phyloP scores from a whole-genome alignment of 2,329 filamentous ascomycete genomes.

The Eurotiales sp. region DNA sequence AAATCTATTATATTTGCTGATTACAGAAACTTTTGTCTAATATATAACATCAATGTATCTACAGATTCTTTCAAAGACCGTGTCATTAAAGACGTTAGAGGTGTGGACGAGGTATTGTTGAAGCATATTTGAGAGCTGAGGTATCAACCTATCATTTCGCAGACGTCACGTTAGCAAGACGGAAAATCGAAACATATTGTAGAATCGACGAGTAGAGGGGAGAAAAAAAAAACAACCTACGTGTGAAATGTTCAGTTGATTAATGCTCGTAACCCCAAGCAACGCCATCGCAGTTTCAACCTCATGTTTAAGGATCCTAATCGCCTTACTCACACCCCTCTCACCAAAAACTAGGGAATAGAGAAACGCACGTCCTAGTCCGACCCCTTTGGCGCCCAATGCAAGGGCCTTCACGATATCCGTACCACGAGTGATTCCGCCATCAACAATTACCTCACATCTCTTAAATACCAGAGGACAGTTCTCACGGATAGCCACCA shows the following conservation, averaged over 20 bases:
- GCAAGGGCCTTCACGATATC: conserved; percentile 7
- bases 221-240: not conserved
- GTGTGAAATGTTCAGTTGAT: not conserved
- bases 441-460: conserved; percentile 2
- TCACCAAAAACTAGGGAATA: not conserved
- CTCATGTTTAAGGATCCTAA: conserved; percentile 3
- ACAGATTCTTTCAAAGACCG: not conserved
- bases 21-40: not conserved
- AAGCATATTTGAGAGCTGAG: not conserved
- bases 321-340: not conserved
- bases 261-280: not conserved
- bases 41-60: not conserved
- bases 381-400: conserved; percentile 1
- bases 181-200: not conserved
- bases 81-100: not conserved
- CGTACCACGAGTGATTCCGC: conserved; percentile 4
- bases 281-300: conserved; percentile 1
- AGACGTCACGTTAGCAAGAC: not conserved
- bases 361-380: not conserved
- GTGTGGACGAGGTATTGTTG: not conserved
- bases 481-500: conserved; percentile 43
- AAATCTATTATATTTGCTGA: not conserved
- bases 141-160: not conserved
- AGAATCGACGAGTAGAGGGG: not conserved
- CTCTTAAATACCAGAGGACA: conserved; percentile 20